These are phyloP conservation scores for Nemania sp. DNA, from an alignment of 2,329 filamentous ascomycete species.

Conservation along the genomic window DNA sequence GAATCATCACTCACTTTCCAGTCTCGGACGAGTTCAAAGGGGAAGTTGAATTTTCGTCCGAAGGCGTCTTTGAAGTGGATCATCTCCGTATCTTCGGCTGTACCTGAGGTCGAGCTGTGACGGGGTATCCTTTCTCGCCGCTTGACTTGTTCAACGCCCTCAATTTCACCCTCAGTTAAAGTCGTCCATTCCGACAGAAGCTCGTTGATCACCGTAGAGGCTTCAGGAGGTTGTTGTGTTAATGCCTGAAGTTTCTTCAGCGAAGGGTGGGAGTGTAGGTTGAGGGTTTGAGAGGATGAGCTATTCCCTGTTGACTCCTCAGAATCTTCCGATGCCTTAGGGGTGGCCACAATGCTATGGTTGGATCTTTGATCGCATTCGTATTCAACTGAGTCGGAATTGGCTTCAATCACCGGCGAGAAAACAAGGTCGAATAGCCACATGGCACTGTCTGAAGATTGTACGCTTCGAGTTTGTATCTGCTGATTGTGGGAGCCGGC, in stretches of 20 bases:
- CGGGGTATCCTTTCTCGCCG: too few relatives aligned
- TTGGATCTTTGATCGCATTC: background rate
- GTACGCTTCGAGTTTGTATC: background rate
- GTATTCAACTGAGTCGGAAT: background rate
- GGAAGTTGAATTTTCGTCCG: too few relatives aligned
- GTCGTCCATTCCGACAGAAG: conserved; percentile 19
- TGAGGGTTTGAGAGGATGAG: background rate
- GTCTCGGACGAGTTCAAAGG: too few relatives aligned
- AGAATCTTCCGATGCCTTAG: background rate
- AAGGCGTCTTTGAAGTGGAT: too few relatives aligned
- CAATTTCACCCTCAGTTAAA: conserved; percentile 12
- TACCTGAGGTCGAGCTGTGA: too few relatives aligned
- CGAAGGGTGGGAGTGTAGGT: background rate
- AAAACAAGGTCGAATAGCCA: background rate
- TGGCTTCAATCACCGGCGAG: background rate
- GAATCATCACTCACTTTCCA: too few relatives aligned
- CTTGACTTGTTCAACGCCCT: too few relatives aligned
- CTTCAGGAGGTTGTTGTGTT: background rate
- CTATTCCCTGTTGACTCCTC: background rate
- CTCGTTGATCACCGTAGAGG: conserved; percentile 5
- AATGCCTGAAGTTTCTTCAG: background rate
- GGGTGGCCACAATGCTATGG: too few relatives aligned
- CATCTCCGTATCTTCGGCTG: too few relatives aligned
- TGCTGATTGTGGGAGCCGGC: background rate
- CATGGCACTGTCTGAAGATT: background rate